A percentile compares a stretch with the other conserved stretches of the same genome.
These are phyloP conservation scores for Neopestalotiopsis sp. DNA, from an alignment of 2,329 filamentous ascomycete species.

Conservation along the genomic window DNA sequence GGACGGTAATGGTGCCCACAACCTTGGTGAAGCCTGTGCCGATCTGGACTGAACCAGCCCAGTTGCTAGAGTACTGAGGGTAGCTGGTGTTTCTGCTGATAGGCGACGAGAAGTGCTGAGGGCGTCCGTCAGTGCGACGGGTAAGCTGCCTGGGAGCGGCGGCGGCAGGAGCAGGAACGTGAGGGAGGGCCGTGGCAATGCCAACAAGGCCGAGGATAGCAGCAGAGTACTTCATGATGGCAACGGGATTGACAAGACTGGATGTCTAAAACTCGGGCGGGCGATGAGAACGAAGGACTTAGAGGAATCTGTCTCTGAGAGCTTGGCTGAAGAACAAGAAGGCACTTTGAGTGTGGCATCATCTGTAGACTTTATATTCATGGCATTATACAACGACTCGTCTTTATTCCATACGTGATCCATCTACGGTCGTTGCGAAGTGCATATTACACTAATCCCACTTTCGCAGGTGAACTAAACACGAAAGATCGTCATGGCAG, in stretches of 20 bases:
- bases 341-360: background rate
- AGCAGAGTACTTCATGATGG: conserved; percentile 53
- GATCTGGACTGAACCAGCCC: conserved; percentile 62
- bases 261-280: background rate
- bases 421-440: background rate
- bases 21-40: conserved; percentile 57
- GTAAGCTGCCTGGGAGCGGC: conserved; percentile 51
- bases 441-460: conserved; percentile 1
- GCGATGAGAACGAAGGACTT: background rate
- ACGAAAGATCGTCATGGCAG: background rate
- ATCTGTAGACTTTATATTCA: background rate
- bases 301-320: background rate
- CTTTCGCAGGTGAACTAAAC: background rate
- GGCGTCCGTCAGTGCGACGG: conserved; percentile 40
- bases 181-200: conserved; percentile 35
- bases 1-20: conserved; percentile 57
- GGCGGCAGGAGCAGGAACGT: conserved; percentile 37
- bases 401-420: background rate
- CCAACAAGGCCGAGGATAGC: conserved; percentile 33
- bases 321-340: background rate
- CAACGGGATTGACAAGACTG: background rate
- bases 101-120: conserved; percentile 26
- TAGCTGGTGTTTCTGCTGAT: conserved; percentile 33
- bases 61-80: conserved; percentile 60
- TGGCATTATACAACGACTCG: background rate